Conservation (phyloP, 495 filamentous ascomycete species). For the Lepraria neglecta region DNA sequence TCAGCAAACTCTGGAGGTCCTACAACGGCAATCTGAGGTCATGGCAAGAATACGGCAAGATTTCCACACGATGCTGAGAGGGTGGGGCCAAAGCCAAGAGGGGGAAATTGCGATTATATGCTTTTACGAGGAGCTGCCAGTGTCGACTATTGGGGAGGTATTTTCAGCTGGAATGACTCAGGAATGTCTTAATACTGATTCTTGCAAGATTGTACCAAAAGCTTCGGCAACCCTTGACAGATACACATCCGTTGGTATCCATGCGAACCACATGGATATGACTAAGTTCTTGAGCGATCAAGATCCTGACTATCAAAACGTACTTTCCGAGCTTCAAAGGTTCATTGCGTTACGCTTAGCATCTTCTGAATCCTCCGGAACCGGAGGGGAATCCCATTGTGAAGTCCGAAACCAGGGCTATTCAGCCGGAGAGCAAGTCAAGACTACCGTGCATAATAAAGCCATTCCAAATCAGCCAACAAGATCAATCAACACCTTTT, state of each 20-base stretch:
- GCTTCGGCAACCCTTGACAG: slow-evolving; percentile 38
- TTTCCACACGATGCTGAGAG: slow-evolving; percentile 20
- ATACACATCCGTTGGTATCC: slow-evolving; percentile 36
- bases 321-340: slow-evolving; percentile 19
- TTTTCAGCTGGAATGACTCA: not conserved
- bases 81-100: not conserved
- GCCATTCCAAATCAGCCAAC: too few species aligned
- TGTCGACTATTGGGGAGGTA: slow-evolving; percentile 23
- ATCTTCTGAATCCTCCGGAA: too few species aligned
- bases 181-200: slow-evolving; percentile 1
- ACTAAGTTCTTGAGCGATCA: slow-evolving; percentile 31
- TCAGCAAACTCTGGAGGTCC: not conserved
- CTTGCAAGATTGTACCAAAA: slow-evolving; percentile 33
- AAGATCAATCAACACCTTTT: too few species aligned
- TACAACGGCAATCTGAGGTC: slow-evolving; percentile 18
- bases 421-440: too few species aligned
- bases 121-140: slow-evolving; percentile 26
- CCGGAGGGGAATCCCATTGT: too few species aligned
- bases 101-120: slow-evolving; percentile 12
- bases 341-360: too few species aligned
- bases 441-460: too few species aligned
- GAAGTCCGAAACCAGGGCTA: too few species aligned
- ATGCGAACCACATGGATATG: slow-evolving; percentile 42
- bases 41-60: slow-evolving; percentile 19
- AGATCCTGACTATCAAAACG: slow-evolving; percentile 29